Percentiles rank a stretch among this genome's conserved stretches.
These are phyloP conservation scores for Meyerozyma elateridarum DNA, from an alignment of 1,139 yeast genomes.

Conservation along the genomic window DNA sequence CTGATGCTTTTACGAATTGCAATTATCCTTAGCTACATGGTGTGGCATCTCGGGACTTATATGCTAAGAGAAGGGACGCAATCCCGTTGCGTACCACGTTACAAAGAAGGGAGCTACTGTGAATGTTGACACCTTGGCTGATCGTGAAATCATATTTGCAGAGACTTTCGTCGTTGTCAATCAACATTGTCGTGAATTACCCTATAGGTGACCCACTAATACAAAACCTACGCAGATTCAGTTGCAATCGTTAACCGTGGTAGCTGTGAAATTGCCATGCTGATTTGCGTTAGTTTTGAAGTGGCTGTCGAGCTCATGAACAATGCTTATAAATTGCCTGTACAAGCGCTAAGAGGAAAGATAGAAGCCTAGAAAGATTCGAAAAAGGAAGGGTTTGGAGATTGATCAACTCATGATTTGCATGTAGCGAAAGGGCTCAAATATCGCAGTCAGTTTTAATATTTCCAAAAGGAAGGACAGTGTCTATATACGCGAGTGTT, in stretches of 20 bases:
- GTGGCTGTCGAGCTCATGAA: too few species aligned
- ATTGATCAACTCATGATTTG: too few species aligned
- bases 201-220: background rate
- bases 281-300: too few species aligned
- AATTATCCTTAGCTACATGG: background rate
- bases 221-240: background rate
- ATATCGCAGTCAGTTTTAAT: too few species aligned
- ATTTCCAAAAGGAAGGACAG: too few species aligned
- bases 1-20: constrained; percentile 1
- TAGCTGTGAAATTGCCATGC: background rate
- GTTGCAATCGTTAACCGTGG: background rate
- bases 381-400: background rate
- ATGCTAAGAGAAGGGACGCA: background rate
- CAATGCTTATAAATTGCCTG: background rate
- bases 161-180: background rate
- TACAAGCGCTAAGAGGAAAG: background rate
- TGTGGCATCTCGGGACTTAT: background rate
- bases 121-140: background rate
- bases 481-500: too few species aligned
- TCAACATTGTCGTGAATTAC: background rate
- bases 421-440: too few species aligned
- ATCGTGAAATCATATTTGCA: background rate
- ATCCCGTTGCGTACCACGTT: background rate
- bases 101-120: background rate
- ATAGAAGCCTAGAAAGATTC: background rate